Base-by-base conservation (phyloP, 176 grass and related monocot genomes). In the Carex parvula region DNA sequence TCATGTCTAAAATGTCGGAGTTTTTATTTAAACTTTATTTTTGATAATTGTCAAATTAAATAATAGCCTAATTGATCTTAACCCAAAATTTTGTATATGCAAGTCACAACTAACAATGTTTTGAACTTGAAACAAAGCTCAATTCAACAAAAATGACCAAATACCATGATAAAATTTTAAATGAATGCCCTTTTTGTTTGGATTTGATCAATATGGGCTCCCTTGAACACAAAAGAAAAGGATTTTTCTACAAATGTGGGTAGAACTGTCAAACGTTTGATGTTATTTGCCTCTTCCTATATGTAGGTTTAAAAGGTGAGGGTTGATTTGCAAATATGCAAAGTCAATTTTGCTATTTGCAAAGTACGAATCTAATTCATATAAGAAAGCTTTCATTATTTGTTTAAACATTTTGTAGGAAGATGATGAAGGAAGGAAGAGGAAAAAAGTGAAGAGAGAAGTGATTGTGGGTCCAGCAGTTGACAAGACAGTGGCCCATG, bases 391-490 rank as follows among this genome's bases (percentile, higher is more conserved):
- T 42, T 70, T 42, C 67, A 42, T 42, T 70, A 10, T 41, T 39
- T 42, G 16, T 37, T 44, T n/a, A 41, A 69, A 6, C 18, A 70
- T 29, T 66, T 70, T 21, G 71, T 42, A 89, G 87, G 89, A 98
- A 87, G 91, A 98, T 62, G 80, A 35, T 39, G 80, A 81, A 84
- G 73, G 79, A 64, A 70, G 82, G 70, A 87, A 89, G 81, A 84
- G 81, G 30, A 98, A 98, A 60, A 88, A 88, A 4, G 22, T 59
- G 24, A 95, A 88, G 60, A 88, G 84, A 84, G 89, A 90, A 88
- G 74, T 84, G 39, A 95, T 93, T 89, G 92, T 98, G 61, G 91
- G 96, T 30, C 93, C 96, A 70, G 96, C 96, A 67, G 85, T 98
- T 90, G 91, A 98, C 88, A 98, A 88, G 89, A 89, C 24, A 59